Base-by-base conservation (phyloP, 2,329 filamentous ascomycete genomes). In the Pseudomassariella vexata region DNA sequence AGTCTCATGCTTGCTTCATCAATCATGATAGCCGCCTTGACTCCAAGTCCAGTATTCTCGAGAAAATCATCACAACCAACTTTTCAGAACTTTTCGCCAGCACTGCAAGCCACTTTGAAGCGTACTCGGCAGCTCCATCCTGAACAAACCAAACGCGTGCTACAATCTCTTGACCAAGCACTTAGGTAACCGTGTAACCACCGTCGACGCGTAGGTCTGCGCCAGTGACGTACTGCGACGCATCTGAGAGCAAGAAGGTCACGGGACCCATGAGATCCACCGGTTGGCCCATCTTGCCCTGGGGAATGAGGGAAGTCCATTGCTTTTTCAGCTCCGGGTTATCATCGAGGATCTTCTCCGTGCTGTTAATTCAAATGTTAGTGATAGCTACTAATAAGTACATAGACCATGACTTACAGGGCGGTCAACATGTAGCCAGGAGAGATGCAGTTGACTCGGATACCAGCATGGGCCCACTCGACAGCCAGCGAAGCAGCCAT, bases 341-440 rank as follows among this genome's bases (percentile, higher is more conserved):
- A 38, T 95, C 87, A 42, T 92, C 84, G 17, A 96, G 76, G 47
- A 96, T 95, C 68, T 94, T 94, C 65, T 88, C 79, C 24, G 88
- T 95, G 32, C 85, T 94, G 50, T 37, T 24, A 20, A 19, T 26
- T 12, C 14, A 11, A 26, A 24, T 29, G 11, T 32, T 21, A 48
- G 43, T 28, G 8, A 20, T 19, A 9, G 11, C 16, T 23, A 24
- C 17, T 23, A 28, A 33, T 24, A 18, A 30, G 15, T 16, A 4
- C 8, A 34, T 28, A 16, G 7, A 16, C 11, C 28, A 27, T 21
- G 23, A 65, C 83, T 76, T 70, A 90, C 84, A 95, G 65, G 37
- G 88, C 85, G 11, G 90, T 95, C 45, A 95, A 67, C 90, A 96
- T 96, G 63, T 96, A 96, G 26, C 92, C 90, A 0, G 90, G 90